Evolutionary conservation across 176 grass and related monocot genomes (phyloP).

Genomic region (Microstegium vimineum): DNA sequence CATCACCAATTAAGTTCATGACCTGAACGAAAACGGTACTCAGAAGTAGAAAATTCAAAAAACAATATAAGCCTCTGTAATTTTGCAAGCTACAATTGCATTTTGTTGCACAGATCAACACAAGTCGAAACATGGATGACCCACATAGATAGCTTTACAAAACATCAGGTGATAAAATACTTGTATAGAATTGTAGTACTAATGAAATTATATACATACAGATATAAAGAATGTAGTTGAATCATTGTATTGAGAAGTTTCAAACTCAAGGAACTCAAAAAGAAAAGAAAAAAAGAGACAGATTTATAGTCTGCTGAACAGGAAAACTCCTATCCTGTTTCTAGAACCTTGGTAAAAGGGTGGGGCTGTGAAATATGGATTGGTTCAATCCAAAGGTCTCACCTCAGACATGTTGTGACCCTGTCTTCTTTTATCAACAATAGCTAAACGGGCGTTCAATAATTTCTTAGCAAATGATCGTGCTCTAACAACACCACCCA

Average conservation of each 20-base stretch:
- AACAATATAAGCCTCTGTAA: neutral
- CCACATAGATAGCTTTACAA: neutral
- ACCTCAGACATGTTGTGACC: slow-evolving; percentile 94
- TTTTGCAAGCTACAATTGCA: neutral
- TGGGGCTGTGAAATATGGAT: neutral
- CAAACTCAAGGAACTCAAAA: neutral
- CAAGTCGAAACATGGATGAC: neutral
- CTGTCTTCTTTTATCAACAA: slow-evolving; percentile 98
- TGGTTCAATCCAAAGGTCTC: neutral
- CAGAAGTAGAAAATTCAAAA: neutral
- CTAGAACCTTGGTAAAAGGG: neutral
- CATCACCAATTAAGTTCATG: slow-evolving; percentile 97
- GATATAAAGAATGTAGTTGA: neutral
- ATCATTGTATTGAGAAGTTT: neutral
- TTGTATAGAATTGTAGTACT: neutral
- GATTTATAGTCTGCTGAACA: neutral
- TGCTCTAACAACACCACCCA: slow-evolving; percentile 88
- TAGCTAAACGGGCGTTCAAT: slow-evolving; percentile 81
- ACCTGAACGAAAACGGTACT: slow-evolving; percentile 42
- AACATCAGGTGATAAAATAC: neutral
- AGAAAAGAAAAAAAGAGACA: neutral
- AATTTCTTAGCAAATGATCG: slow-evolving; percentile 90
- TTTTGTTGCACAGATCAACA: neutral
- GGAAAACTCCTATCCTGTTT: neutral
- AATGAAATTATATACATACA: neutral